Evolutionary conservation across 768 basidiomycete species (phyloP), one percentile per base, ranked within the genome.

Genomic region (Mycena belliarum): DNA sequence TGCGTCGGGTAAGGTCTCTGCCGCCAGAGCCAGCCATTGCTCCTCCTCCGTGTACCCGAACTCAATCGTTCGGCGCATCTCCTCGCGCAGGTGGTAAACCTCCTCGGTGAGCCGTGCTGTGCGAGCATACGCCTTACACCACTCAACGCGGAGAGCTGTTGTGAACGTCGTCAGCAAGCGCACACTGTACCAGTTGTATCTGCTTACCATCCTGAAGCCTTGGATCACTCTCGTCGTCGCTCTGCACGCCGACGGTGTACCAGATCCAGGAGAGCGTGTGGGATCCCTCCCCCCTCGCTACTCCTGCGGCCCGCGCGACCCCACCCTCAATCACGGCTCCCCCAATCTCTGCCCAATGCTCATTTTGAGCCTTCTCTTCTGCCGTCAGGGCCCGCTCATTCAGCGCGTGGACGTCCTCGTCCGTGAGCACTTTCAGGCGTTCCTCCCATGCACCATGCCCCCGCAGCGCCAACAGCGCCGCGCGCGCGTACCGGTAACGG

Each of bases 51-150:
- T 46, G 1, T 23, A 0, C 10, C 52, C 44, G 12, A 37, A 46
- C 1, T 25, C 52, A 5, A 54, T 46, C 15, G 44, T 46, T 1
- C 57, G 44, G 23, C 63, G 46, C 65, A 65, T 67, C 35, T 67
- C 66, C 35, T 66, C 65, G n/a, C 35, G 40, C 4, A 67, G 41
- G 10, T 64, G 43, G 23, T 42, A 40, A 2, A 61, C 48, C 15
- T 67, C 66, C 26, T 67, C 60, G 5, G 38, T 33, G 50, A 59
- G 66, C 16, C 56, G 58, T 38, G 21, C n/a, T 7, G 43, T 46
- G 7, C 63, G 38, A 0, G 65, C 5, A n/a, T 52, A 52, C 4
- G 55, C 55, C 29, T 55, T 40, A 20, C 38, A 40, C 38, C 38
- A 40, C n/a, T 40, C 38, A 18, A 40, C 38, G 9, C 38, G 43